Evolutionary conservation across 1,139 yeast genomes (phyloP).

Genomic region (Kodamaea anthophila): DNA sequence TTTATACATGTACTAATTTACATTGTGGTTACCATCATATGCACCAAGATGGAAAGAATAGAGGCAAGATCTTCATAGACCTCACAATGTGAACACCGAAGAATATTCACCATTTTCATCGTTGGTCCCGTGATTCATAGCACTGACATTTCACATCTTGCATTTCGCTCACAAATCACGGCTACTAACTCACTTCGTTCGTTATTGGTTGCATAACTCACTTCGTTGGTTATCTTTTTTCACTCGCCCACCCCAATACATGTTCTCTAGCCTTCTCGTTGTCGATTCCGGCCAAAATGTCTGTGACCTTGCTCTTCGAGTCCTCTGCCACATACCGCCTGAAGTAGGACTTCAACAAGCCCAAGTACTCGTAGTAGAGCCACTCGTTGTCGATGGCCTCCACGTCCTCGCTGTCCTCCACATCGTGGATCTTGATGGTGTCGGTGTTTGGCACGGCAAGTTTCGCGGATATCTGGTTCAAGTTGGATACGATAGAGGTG

Average conservation of each 20-base stretch:
- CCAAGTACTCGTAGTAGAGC: constrained; percentile 40
- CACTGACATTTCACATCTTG: too few relatives aligned
- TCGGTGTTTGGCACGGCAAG: constrained; percentile 22
- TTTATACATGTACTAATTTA: too few relatives aligned
- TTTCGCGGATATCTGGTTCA: constrained; percentile 23
- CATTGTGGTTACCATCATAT: too few relatives aligned
- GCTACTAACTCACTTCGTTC: too few relatives aligned
- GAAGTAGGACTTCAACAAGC: constrained; percentile 36
- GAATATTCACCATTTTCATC: too few relatives aligned
- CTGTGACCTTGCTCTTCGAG: constrained; percentile 18
- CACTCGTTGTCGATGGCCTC: constrained; percentile 32
- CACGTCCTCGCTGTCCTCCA: constrained; percentile 20
- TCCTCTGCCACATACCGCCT: constrained; percentile 29
- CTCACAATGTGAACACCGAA: too few relatives aligned
- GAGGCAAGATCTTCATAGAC: too few relatives aligned
- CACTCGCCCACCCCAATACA: constrained; percentile 27
- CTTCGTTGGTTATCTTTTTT: too few relatives aligned
- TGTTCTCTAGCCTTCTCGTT: constrained; percentile 25
- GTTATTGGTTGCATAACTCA: too few relatives aligned
- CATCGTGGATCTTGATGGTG: constrained; percentile 19
- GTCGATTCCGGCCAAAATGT: constrained; percentile 17
- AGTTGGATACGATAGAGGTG: constrained; percentile 29
- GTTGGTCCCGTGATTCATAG: too few relatives aligned
- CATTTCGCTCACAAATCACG: too few relatives aligned
- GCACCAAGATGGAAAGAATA: too few relatives aligned